A percentile compares a stretch with the other conserved stretches of the same genome.
phyloP scores from a whole-genome alignment of 768 basidiomycete genomes.

The Mycena sanguinolenta region DNA sequence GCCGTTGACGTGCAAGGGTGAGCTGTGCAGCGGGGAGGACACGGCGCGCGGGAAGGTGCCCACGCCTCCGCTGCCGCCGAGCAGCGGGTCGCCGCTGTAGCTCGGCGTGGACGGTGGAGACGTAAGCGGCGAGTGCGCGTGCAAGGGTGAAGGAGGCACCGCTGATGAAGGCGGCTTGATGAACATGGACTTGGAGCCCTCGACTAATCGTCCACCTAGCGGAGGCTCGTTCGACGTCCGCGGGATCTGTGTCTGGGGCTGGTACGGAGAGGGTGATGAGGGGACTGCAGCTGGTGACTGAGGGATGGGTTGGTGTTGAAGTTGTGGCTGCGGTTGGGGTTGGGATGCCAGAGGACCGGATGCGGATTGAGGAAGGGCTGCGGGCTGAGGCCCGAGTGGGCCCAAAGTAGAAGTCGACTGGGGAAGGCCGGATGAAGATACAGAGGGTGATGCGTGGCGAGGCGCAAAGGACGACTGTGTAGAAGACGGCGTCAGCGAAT shows the following conservation, averaged over 20 bases:
- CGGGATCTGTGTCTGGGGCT: conserved; percentile 46
- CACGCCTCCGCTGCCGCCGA: conserved; percentile 43
- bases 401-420: background rate
- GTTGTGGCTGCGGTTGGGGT: background rate
- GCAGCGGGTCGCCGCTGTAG: conserved; percentile 51
- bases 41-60: conserved; percentile 39
- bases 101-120: conserved; percentile 37
- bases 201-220: conserved; percentile 74
- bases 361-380: background rate
- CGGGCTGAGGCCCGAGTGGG: background rate
- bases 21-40: conserved; percentile 49
- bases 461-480: conserved; percentile 34
- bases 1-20: conserved; percentile 32
- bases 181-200: conserved; percentile 88
- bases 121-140: conserved; percentile 37
- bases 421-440: conserved; percentile 12
- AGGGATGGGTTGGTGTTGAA: conserved; percentile 34
- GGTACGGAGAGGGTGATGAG: conserved; percentile 55
- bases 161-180: conserved; percentile 63
- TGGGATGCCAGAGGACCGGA: background rate
- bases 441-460: conserved; percentile 22
- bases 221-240: conserved; percentile 60
- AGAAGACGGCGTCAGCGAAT: conserved; percentile 29
- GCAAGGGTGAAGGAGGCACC: conserved; percentile 48
- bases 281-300: conserved; percentile 71